A percentile compares a stretch with the other conserved stretches of the same genome.
Evolutionary conservation across 768 basidiomycete genomes (phyloP).

Genomic region (Gloeopeniophorella convolvens): DNA sequence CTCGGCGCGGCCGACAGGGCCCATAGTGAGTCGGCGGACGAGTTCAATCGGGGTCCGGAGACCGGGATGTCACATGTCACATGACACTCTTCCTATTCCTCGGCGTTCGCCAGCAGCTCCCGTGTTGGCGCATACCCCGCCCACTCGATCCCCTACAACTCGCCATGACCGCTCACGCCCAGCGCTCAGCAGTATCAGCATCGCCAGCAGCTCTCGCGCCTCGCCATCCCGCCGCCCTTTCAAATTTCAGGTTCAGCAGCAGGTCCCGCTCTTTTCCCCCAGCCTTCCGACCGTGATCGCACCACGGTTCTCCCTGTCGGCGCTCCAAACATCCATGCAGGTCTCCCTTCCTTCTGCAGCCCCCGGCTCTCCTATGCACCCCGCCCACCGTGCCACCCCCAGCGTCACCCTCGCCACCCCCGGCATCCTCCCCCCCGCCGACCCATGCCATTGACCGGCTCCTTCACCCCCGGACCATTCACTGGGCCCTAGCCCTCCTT

Average conservation of each 20-base stretch:
- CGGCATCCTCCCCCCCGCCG: slow-evolving; percentile 49
- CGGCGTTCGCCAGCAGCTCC: too few relatives aligned
- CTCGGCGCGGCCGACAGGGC: too few relatives aligned
- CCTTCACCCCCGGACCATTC: slow-evolving; percentile 47
- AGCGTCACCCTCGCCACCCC: slow-evolving; percentile 61
- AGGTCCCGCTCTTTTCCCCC: slow-evolving; percentile 54
- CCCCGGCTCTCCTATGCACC: slow-evolving; percentile 43
- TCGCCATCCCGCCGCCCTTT: slow-evolving; percentile 51
- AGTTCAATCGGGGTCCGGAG: too few relatives aligned
- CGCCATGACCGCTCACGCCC: too few relatives aligned
- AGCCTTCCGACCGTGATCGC: slow-evolving; percentile 54
- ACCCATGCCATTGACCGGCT: slow-evolving; percentile 54
- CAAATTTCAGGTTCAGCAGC: slow-evolving; percentile 55
- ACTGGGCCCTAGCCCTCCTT: slow-evolving; percentile 32
- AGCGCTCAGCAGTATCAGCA: too few relatives aligned
- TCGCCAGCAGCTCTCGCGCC: slow-evolving; percentile 46
- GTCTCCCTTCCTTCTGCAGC: slow-evolving; percentile 52
- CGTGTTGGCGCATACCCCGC: too few relatives aligned
- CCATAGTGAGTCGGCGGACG: too few relatives aligned
- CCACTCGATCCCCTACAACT: too few relatives aligned
- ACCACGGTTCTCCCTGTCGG: slow-evolving; percentile 44
- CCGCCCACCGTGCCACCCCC: slow-evolving; percentile 46
- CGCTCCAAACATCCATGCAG: slow-evolving; percentile 72
- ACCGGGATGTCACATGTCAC: too few relatives aligned
- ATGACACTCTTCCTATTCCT: too few relatives aligned